Evolutionary conservation across 805 yeast species (phyloP), one percentile per base, ranked within the genome.

Genomic region (Scheffersomyces stipitis): DNA sequence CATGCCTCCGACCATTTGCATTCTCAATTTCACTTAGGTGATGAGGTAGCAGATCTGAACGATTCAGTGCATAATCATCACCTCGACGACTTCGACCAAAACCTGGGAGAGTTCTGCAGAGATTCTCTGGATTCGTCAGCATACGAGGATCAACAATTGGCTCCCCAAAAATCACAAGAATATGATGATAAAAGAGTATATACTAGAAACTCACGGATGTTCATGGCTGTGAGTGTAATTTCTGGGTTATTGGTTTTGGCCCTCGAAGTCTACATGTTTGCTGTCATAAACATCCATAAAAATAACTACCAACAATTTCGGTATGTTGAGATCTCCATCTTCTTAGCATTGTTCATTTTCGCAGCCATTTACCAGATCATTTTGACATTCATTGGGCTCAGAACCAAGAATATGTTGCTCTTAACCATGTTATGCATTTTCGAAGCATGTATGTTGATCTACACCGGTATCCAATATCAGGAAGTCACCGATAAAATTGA

Each of bases 291-390:
- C 34, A 40, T 52, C n/a, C 66, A 69, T 43, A 50, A 58, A 40
- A 30, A 41, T 20, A 35, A 38, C 15, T 40, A 54, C 29, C 40
- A 54, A 15, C 38, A 52, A 34, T 33, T 24, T 4, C 36, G 46
- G 22, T 61, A 56, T 33, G 41, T 54, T 27, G 59, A 66, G 41
- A 44, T 66, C 38, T 55, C 66, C 27, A 70, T 73, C 14, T 73
- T 62, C 46, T 50, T 74, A 38, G 72, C 78, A 2, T 54, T 73
- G n/a, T 72, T 71, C 47, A 67, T 71, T 24, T 73, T 74, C 46
- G 74, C 76, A 4, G 69, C 62, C 20, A 23, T 71, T 5, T 73
- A 62, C 48, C 77, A 71, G 38, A 51, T 69, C 15, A 34, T 59
- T 3, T 51, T 73, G 27, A 56, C 75, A 2, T 36, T 51, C 9